Base-by-base conservation (phyloP, 176 grass and related monocot genomes). In the Carex pumila region DNA sequence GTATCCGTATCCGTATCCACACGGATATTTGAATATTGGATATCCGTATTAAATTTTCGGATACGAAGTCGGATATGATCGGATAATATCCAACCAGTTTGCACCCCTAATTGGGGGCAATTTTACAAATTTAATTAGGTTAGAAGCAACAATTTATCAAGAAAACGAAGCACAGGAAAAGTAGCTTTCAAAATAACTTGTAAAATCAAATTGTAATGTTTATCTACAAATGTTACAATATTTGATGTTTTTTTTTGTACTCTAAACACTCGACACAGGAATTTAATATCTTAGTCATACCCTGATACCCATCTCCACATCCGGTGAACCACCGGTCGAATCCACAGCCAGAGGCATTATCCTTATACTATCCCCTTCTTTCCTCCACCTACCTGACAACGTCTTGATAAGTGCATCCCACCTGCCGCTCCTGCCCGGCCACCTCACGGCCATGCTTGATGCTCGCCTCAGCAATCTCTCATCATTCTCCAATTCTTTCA, bases 341-440 rank as follows among this genome's bases (percentile, higher is more conserved):
- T 52, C 19, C 5, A 66, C 6, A 25, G 54, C 49, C 8, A 83
- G 14, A 14, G 45, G 81, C 6, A 65, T 63, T 52, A 69, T 69
- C 29, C 81, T 63, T 83, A 15, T 69, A 83, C 61, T 69, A 7
- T 83, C 81, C 7, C 81, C 81, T 36, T 83, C 81, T 49, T 83
- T 83, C 3, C 62, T 83, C 62, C 62, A 83, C 41, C 81, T 34
- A 1, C 81, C 61, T 9, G 81, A 83, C 19, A 83, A n/a, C 1
- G 81, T 83, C 64, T 83, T 83, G 3, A 83, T 32, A 11, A 83
- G 7, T 19, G 58, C 10, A 25, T 66, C 81, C 81, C 81, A 83
- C 21, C 81, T 53, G 45, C 81, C 18, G 62, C 81, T 83, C 43
- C 81, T 82, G 3, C 41, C 81, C 0, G 81, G 34, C 81, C 18